Base-by-base conservation (phyloP, 176 grass and related monocot genomes). In the Oryza longistaminata region DNA sequence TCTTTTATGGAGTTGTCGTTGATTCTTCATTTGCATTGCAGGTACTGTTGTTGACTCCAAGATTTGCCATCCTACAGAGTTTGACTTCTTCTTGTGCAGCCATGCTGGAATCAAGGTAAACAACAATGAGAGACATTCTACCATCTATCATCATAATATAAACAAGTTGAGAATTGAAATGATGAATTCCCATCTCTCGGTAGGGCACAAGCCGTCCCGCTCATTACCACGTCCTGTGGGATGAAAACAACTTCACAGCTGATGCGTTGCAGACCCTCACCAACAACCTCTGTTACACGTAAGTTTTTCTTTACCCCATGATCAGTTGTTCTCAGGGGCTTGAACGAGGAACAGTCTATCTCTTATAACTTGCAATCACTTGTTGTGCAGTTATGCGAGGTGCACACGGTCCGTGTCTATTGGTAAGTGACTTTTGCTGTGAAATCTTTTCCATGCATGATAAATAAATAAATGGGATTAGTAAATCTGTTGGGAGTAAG, bases 201-300 rank as follows among this genome's bases (percentile, higher is more conserved):
- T 34, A 96, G 90, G 95, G 95, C 40, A 98, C 95, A 25, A 98
- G 95, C 85, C 89, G 95, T 25, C 95, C 95, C 42, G 93, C 95
- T 26, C 95, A 98, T 65, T 98, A 98, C 73, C 95, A 98, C 78
- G 95, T 95, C 52, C 84, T 97, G 55, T 97, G 94, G 95, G 93
- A 98, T 39, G 95, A 98, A 55, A 98, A 98, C 80, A 95, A 95
- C 34, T 95, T 98, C 85, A 92, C 93, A 5, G 91, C 95, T 13
- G 95, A 95, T 80, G 84, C 58, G 11, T 60, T 98, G 64, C 95
- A 98, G 81, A 95, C 85, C 27, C 87, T 98, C 21, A 98, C 95
- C 34, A 93, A 98, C 83, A 92, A 98, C 71, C 93, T 98, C 19
- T 95, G 93, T 68, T 98, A 97, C 89, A 97, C 95, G 95, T 97